A percentile compares a stretch with the other conserved stretches of the same genome.
Conservation (phyloP, 805 yeast genomes). For the Jamesozyma spencerorum region DNA sequence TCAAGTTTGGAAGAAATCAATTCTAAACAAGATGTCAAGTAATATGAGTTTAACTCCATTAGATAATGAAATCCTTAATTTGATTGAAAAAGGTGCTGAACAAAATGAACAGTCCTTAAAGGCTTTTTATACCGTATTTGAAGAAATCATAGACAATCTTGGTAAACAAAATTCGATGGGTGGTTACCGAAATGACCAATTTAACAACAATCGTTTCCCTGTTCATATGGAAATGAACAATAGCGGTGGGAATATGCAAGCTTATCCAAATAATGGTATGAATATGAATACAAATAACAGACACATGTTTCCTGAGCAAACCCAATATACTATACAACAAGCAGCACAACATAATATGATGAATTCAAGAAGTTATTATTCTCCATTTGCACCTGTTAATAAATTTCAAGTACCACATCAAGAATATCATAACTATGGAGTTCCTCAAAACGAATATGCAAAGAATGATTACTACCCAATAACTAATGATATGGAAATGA, state of each 20-base stretch:
- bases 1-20: conserved; percentile 80
- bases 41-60: conserved; percentile 16
- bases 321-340: not conserved
- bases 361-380: not conserved
- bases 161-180: not conserved
- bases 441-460: not conserved
- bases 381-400: not conserved
- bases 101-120: conserved; percentile 21
- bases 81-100: conserved; percentile 29
- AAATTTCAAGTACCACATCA: not conserved
- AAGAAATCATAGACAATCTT: conserved; percentile 17
- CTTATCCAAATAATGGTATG: not conserved
- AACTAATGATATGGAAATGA: not conserved
- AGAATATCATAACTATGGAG: not conserved
- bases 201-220: not conserved
- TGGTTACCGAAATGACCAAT: not conserved
- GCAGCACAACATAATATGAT: not conserved
- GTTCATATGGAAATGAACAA: not conserved
- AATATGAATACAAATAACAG: not conserved
- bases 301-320: not conserved
- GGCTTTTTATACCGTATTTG: conserved; percentile 21
- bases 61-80: conserved; percentile 22
- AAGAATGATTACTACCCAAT: not conserved
- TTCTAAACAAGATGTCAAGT: conserved; percentile 22
- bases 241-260: too few species aligned